Conservation (phyloP, 192 early-diverging fungal species). For the Coemansia sp. region DNA sequence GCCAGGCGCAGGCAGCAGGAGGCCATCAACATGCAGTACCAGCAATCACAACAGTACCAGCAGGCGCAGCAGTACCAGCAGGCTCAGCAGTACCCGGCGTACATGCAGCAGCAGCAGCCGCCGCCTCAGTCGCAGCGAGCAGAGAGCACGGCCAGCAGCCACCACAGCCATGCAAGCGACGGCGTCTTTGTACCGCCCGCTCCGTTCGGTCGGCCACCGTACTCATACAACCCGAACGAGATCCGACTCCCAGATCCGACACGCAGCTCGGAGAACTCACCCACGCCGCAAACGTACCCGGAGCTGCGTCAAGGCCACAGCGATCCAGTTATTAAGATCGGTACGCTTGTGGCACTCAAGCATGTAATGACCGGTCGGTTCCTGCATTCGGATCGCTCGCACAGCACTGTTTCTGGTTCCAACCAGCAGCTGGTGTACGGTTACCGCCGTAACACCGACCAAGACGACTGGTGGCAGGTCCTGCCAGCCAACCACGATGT, state of each 20-base stretch:
- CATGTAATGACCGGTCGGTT: constrained; percentile 57
- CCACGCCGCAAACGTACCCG: constrained; percentile 41
- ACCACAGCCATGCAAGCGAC: constrained; percentile 19
- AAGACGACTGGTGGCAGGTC: constrained; percentile 56
- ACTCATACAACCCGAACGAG: constrained; percentile 34
- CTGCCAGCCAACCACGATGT: constrained; percentile 52
- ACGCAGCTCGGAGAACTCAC: constrained; percentile 42
- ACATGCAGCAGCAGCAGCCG: not conserved
- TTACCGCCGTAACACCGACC: constrained; percentile 39
- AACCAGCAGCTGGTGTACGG: constrained; percentile 60
- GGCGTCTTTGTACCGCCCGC: constrained; percentile 33
- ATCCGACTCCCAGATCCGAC: constrained; percentile 33
- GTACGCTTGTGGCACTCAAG: constrained; percentile 58
- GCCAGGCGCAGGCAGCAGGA: constrained; percentile 15
- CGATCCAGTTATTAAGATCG: constrained; percentile 49
- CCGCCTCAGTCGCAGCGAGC: constrained; percentile 10
- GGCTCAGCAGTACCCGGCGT: too few species aligned
- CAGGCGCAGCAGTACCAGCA: not conserved
- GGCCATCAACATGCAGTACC: not conserved
- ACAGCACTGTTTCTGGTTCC: constrained; percentile 52
- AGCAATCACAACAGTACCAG: constrained; percentile 1
- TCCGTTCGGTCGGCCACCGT: constrained; percentile 31
- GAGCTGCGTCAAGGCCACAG: constrained; percentile 38
- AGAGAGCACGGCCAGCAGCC: constrained; percentile 20
- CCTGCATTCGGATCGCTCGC: constrained; percentile 51